Evolutionary conservation across 345 rosid genomes (phyloP).

Genomic region (Salix arbutifolia): DNA sequence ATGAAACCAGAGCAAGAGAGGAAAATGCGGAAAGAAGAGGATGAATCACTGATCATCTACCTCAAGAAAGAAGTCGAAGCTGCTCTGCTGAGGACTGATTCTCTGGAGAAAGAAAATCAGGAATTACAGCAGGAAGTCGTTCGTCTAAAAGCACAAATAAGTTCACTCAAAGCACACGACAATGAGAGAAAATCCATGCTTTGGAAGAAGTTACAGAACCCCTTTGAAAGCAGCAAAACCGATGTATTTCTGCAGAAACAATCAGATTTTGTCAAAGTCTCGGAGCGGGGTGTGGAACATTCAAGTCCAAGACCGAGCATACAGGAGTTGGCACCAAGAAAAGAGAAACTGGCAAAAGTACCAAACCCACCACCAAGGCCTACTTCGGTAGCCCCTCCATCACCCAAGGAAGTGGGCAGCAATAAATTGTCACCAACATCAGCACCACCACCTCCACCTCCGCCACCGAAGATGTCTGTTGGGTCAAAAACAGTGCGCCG

Average conservation of each 20-base stretch:
- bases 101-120: constrained; percentile 68
- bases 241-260: constrained; percentile 42
- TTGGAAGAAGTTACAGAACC: constrained; percentile 84
- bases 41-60: constrained; percentile 45
- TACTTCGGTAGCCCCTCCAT: constrained; percentile 5
- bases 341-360: constrained; percentile 21
- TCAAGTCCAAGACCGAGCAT: constrained; percentile 9
- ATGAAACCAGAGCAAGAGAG: constrained; percentile 18
- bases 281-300: constrained; percentile 29
- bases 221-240: constrained; percentile 35
- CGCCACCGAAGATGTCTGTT: constrained; percentile 45
- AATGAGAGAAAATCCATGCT: constrained; percentile 78
- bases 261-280: constrained; percentile 32
- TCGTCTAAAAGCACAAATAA: constrained; percentile 65
- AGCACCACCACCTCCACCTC: constrained; percentile 71
- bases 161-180: constrained; percentile 70
- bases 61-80: constrained; percentile 67
- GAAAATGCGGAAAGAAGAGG: constrained; percentile 46
- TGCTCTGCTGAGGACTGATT: constrained; percentile 43
- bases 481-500: constrained; percentile 65
- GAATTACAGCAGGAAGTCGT: constrained; percentile 65
- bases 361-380: constrained; percentile 42
- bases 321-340: constrained; percentile 23
- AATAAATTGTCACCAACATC: constrained; percentile 18
- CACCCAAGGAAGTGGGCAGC: constrained; percentile 20